A percentile compares a stretch with the other conserved stretches of the same genome.
phyloP scores from a whole-genome alignment of 2,329 filamentous ascomycete species.

The Talaromyces islandicus region DNA sequence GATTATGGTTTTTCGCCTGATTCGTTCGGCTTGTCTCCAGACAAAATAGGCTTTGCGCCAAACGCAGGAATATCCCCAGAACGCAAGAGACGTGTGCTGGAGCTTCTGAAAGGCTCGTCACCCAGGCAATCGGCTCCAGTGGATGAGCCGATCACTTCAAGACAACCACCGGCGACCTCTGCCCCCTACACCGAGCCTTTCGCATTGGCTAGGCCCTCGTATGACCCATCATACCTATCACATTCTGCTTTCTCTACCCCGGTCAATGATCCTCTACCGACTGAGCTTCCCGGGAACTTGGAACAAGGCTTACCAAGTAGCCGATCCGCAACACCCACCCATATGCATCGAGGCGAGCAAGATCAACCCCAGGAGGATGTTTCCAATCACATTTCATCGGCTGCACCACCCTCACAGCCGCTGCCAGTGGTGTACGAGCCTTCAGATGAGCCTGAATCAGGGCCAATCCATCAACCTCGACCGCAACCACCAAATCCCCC shows the following conservation, averaged over 20 bases:
- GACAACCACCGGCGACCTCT: neutral
- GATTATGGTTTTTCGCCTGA: slow-evolving; percentile 9
- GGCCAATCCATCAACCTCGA: neutral
- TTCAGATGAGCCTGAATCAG: neutral
- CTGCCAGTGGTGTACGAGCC: neutral
- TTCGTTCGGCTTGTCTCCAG: slow-evolving; percentile 14
- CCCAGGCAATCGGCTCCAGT: neutral
- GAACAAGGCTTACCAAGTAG: slow-evolving; percentile 22
- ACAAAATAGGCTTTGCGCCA: slow-evolving; percentile 20
- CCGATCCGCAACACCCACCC: slow-evolving; percentile 20
- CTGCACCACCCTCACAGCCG: neutral
- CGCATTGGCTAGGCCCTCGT: neutral
- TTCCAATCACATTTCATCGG: neutral
- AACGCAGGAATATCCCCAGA: slow-evolving; percentile 17
- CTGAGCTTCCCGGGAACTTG: slow-evolving; percentile 20
- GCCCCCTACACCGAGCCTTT: neutral
- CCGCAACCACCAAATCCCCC: neutral
- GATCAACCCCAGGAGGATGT: neutral
- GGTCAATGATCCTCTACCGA: slow-evolving; percentile 2
- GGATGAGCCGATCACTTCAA: neutral
- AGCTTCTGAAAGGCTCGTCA: slow-evolving; percentile 13
- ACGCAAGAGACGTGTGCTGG: slow-evolving; percentile 15
- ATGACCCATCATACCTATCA: neutral
- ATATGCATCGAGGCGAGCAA: slow-evolving; percentile 15
- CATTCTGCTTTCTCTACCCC: neutral